Percentiles rank a stretch among this genome's conserved stretches.
Conservation (phyloP, 805 yeast species). For the Kluyveromyces starmeri region DNA sequence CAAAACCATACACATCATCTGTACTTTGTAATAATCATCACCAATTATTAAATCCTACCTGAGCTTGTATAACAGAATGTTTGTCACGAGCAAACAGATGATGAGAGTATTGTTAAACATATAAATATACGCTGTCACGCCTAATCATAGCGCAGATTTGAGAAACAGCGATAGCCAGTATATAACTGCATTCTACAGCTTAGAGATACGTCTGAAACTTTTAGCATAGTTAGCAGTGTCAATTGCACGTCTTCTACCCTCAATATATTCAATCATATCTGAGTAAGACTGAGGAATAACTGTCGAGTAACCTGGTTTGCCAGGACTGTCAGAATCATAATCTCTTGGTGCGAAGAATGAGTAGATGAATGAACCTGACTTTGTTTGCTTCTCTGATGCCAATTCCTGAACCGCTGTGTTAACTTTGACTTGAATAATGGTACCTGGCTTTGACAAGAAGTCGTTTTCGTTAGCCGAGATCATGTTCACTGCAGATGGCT, state of each 20-base stretch:
- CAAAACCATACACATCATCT: too few species aligned
- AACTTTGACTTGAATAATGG: constrained; percentile 82
- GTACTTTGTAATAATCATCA: too few species aligned
- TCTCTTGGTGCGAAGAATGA: constrained; percentile 78
- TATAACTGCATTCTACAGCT: too few species aligned
- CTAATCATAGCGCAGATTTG: too few species aligned
- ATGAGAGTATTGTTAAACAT: too few species aligned
- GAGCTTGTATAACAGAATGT: too few species aligned
- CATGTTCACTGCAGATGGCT: constrained; percentile 49
- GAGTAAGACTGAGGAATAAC: constrained; percentile 82
- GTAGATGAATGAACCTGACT: constrained; percentile 81
- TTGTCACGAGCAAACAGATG: too few species aligned
- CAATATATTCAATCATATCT: constrained; percentile 87
- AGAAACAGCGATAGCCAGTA: too few species aligned
- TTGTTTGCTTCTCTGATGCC: constrained; percentile 49
- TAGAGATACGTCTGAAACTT: constrained; percentile 29
- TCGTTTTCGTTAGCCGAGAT: constrained; percentile 43
- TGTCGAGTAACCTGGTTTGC: constrained; percentile 52
- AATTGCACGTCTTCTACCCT: constrained; percentile 82
- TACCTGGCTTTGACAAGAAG: constrained; percentile 68
- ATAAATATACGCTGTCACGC: too few species aligned
- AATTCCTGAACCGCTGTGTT: constrained; percentile 69
- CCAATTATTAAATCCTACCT: too few species aligned
- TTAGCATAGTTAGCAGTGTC: constrained; percentile 66
- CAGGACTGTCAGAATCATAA: constrained; percentile 25